Evolutionary conservation across 225 moss, liverwort and hornwort genomes (phyloP).

Genomic region (Pleurozium schreberi): DNA sequence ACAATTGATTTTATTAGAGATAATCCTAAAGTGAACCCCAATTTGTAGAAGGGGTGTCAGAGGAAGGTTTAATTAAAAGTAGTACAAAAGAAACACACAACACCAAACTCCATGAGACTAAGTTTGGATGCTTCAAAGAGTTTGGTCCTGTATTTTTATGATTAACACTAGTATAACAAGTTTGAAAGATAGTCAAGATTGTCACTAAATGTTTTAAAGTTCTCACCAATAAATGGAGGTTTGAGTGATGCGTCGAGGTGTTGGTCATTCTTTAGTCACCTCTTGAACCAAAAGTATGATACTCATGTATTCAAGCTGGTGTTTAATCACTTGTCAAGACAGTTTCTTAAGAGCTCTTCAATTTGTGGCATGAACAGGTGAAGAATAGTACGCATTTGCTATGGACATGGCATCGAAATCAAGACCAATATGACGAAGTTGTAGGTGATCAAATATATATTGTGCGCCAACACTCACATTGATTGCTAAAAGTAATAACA

Average conservation of each 20-base stretch:
- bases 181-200: not conserved
- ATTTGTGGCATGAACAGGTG: constrained; percentile 27
- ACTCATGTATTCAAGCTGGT: not conserved
- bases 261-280: not conserved
- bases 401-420: constrained; percentile 93
- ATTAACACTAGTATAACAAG: not conserved
- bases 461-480: constrained; percentile 34
- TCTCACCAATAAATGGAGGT: not conserved
- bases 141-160: too few species aligned
- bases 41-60: too few species aligned
- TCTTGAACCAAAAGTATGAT: too few species aligned
- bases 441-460: constrained; percentile 61
- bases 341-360: not conserved
- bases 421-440: constrained; percentile 44
- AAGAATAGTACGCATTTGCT: constrained; percentile 57
- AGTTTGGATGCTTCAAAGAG: too few species aligned
- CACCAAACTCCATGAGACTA: too few species aligned
- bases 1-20: too few species aligned
- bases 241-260: not conserved
- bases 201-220: not conserved
- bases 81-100: too few species aligned
- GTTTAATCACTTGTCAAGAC: not conserved
- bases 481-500: not conserved
- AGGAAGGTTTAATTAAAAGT: too few species aligned
- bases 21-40: too few species aligned